Percentiles rank a stretch among this genome's conserved stretches.
Evolutionary conservation across 108 stramenopile species (phyloP).

Genomic region (Cyclotella kingstonii): DNA sequence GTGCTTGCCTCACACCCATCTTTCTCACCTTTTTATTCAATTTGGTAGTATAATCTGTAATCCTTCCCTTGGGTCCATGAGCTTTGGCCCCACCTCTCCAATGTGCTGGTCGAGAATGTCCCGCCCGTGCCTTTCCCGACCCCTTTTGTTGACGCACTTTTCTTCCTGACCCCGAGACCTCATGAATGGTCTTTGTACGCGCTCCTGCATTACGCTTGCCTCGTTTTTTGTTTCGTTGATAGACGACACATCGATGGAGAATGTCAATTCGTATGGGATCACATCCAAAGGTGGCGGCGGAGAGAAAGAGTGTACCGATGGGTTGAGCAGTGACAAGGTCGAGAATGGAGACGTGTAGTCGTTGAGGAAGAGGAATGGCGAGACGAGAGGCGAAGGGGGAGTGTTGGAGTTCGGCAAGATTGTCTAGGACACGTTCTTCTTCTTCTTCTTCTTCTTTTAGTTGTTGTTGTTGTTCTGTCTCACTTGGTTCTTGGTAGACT

Average conservation of each 20-base stretch:
- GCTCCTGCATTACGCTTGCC: conserved; percentile 72
- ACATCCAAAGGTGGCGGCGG: conserved; percentile 59
- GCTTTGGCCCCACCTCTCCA: conserved; percentile 94
- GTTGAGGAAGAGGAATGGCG: conserved; percentile 74
- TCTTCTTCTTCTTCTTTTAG: conserved; percentile 35
- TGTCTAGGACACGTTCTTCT: conserved; percentile 29
- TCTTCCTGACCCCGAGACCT: conserved; percentile 79
- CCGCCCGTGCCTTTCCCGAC: conserved; percentile 76
- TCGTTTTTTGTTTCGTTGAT: conserved; percentile 80
- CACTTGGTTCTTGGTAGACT: too few relatives aligned
- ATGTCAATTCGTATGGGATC: conserved; percentile 78
- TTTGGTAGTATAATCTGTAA: conserved; percentile 82
- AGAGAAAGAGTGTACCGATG: conserved; percentile 66
- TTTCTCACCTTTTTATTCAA: conserved; percentile 83
- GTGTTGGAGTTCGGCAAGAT: too few relatives aligned
- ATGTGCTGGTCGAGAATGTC: conserved; percentile 87
- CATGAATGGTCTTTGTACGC: conserved; percentile 72
- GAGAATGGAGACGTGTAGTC: conserved; percentile 58
- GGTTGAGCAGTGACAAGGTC: conserved; percentile 22
- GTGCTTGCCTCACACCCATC: conserved; percentile 67
- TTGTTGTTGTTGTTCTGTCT: too few relatives aligned
- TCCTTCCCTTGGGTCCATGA: conserved; percentile 83
- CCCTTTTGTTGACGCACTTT: conserved; percentile 91
- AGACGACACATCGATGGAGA: conserved; percentile 70
- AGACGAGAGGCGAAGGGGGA: conserved; percentile 16